Evolutionary conservation across 176 grass and related monocot genomes (phyloP).

Genomic region (Carex pumila): DNA sequence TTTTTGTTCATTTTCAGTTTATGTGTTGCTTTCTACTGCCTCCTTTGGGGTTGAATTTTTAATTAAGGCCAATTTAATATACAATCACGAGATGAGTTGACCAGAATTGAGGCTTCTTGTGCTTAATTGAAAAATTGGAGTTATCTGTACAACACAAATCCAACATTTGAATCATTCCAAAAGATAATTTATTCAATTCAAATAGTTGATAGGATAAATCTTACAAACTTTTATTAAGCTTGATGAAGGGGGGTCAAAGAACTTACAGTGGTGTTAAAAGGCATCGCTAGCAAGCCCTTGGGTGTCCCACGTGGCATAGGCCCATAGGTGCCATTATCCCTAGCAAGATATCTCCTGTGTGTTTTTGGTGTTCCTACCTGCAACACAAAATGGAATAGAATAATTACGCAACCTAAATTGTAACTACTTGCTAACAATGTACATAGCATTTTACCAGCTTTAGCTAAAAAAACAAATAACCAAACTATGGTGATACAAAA

Average conservation of each 20-base stretch:
- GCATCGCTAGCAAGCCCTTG: slow-evolving; percentile 88
- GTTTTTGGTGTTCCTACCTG: slow-evolving; percentile 96
- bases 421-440: background rate
- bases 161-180: background rate
- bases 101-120: background rate
- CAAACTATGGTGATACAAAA: background rate
- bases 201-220: background rate
- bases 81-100: background rate
- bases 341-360: slow-evolving; percentile 89
- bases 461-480: background rate
- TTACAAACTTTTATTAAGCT: slow-evolving; percentile 10
- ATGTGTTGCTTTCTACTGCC: background rate
- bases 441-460: background rate
- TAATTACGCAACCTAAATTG: background rate
- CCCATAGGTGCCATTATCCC: slow-evolving; percentile 79
- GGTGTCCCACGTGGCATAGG: slow-evolving; percentile 78
- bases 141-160: background rate
- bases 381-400: background rate
- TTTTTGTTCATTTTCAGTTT: background rate
- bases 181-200: background rate
- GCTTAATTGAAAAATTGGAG: background rate
- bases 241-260: background rate
- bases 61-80: background rate
- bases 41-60: background rate
- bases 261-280: slow-evolving; percentile 95